These are phyloP conservation scores for Gypsophila paniculata DNA, from an alignment of 179 eudicot genomes.

Conservation along the genomic window DNA sequence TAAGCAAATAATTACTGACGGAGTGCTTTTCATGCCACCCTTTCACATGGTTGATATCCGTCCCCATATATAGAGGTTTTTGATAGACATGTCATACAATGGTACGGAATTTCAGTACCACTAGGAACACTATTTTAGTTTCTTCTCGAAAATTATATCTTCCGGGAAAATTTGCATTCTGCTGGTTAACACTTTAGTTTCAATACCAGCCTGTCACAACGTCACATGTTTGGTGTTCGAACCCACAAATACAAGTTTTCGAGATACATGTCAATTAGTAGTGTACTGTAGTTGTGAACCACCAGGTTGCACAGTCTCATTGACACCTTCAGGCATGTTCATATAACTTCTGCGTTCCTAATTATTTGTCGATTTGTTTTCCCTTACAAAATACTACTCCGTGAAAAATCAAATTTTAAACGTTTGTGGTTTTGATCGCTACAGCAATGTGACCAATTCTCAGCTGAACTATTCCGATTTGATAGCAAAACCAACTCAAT, in stretches of 20 bases:
- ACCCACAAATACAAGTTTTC: too few relatives aligned
- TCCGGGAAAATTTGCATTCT: too few relatives aligned
- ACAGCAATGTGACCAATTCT: conserved; percentile 74
- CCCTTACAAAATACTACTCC: background rate
- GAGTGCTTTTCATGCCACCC: background rate
- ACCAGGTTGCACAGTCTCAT: background rate
- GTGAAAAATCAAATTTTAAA: background rate
- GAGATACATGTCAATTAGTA: background rate
- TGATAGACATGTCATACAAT: too few relatives aligned
- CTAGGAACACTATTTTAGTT: background rate
- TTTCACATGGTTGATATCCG: background rate
- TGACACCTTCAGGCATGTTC: background rate
- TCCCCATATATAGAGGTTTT: background rate
- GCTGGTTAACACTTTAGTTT: background rate
- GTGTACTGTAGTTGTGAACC: background rate
- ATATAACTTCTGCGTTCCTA: background rate
- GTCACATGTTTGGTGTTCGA: background rate
- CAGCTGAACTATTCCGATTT: conserved; percentile 52
- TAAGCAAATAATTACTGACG: background rate
- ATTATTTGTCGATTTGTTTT: background rate
- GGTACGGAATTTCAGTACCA: background rate
- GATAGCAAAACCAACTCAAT: conserved; percentile 37
- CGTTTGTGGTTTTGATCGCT: conserved; percentile 13
- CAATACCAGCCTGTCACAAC: background rate
- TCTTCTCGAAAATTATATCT: background rate